Evolutionary conservation across 495 filamentous ascomycete genomes (phyloP).

Genomic region (Aspergillus bertholletiae): DNA sequence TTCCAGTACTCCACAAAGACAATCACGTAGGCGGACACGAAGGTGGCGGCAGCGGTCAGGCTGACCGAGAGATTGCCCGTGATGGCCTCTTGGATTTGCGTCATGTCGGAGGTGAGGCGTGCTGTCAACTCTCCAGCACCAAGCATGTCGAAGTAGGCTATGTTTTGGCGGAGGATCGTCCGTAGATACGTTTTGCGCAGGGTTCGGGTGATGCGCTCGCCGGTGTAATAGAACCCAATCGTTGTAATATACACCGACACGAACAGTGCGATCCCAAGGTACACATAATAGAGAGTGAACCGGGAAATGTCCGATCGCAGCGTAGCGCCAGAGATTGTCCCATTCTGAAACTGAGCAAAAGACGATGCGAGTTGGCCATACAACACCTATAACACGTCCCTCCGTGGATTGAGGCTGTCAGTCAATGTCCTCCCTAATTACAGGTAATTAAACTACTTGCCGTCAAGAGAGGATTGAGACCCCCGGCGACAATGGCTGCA

Average conservation of each 20-base stretch:
- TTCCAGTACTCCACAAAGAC: slow-evolving; percentile 28
- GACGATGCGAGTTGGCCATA: no score
- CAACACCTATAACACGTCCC: no score
- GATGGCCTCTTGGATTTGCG: slow-evolving; percentile 25
- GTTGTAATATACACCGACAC: neutral
- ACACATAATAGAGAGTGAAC: slow-evolving; percentile 1
- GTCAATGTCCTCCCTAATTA: no score
- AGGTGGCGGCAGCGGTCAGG: slow-evolving; percentile 18
- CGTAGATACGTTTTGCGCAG: neutral
- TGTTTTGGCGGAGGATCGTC: neutral
- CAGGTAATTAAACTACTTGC: no score
- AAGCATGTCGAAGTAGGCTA: neutral
- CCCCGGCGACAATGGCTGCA: no score
- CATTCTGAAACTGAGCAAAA: no score
- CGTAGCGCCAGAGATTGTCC: no score
- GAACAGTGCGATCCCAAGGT: neutral
- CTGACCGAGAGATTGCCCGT: slow-evolving; percentile 25
- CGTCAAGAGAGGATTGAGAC: no score
- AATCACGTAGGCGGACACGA: slow-evolving; percentile 27
- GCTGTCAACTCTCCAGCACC: neutral
- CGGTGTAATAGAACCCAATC: no score
- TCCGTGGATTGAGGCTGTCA: no score
- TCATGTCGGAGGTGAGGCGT: neutral
- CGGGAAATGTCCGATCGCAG: no score
- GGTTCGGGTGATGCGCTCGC: neutral